Conservation (phyloP, 352 stramenopile species). For the Phytophthora foliorum region DNA sequence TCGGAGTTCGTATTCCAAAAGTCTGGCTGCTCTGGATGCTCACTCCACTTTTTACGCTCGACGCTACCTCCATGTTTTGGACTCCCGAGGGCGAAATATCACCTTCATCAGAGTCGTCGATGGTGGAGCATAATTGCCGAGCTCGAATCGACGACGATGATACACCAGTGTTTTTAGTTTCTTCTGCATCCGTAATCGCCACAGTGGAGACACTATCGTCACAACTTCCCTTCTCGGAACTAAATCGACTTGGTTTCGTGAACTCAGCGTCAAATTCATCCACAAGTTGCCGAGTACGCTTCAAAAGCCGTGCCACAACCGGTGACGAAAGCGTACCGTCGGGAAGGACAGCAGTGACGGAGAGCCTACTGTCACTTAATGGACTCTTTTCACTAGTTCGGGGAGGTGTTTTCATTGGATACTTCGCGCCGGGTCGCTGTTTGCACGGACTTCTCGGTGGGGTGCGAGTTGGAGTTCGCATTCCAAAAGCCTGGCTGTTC, state of each 20-base stretch:
- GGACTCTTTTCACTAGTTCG: conserved; percentile 5
- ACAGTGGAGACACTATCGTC: conserved; percentile 1
- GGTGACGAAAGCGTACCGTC: conserved; percentile 35
- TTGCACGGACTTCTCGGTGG: conserved; percentile 4
- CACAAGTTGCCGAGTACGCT: conserved; percentile 38
- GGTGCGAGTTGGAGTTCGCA: conserved; percentile 15
- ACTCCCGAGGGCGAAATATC: conserved; percentile 2
- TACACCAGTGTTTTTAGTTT: conserved; percentile 8
- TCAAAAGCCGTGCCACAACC: conserved; percentile 37
- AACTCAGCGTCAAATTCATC: conserved; percentile 41
- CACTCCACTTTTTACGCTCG: neutral
- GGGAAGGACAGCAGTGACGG: conserved; percentile 20
- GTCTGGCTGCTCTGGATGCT: neutral
- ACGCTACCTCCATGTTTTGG: neutral
- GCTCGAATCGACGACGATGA: conserved; percentile 35
- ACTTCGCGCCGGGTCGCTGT: conserved; percentile 3
- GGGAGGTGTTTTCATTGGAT: conserved; percentile 7
- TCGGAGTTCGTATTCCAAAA: conserved; percentile 13
- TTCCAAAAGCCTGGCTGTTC: neutral
- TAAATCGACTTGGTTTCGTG: conserved; percentile 4
- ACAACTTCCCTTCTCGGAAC: neutral
- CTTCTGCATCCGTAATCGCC: neutral
- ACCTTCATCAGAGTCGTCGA: conserved; percentile 57
- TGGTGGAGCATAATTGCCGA: conserved; percentile 41
- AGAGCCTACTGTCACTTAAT: neutral